Evolutionary conservation across 2,329 filamentous ascomycete species (phyloP), one percentile per base, ranked within the genome.

Genomic region (Ophiocordyceps camponoti-leonardi): DNA sequence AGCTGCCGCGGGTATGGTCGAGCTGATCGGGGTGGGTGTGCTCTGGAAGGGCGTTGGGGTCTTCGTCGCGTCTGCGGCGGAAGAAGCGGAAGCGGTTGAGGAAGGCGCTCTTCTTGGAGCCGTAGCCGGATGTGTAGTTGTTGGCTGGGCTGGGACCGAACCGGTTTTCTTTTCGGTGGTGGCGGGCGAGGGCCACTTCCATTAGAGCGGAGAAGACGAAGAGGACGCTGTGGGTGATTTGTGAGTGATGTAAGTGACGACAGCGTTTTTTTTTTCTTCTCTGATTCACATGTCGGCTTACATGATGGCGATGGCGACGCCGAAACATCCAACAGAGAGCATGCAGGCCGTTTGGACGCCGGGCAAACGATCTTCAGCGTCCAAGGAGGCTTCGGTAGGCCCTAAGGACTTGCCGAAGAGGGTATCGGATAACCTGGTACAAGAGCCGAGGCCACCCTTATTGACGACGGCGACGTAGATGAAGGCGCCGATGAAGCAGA

Each of bases 381-480:
- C 33, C 6, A 37, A 4, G 33, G 14, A 16, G 33, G 63, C 61
- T 31, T 71, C 68, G 33, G 69, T 64, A 23, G 66, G 64, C 1
- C 73, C 67, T 8, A 72, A 62, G 6, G 82, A 84, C 4, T 59
- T 69, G 35, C 87, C 87, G 45, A 90, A 75, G 7, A 77, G 78
- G 16, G 79, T 90, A 43, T 71, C 66, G 48, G 87, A 71, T 16
- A 65, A 65, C 14, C 64, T 69, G 16, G 49, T 58, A 67, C 88
- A 95, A 44, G 65, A 73, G 49, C 71, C 63, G 0, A 77, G 75
- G 35, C 87, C 87, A 46, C 75, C 64, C 35, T 82, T 74, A 48
- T 84, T 88, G 50, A 85, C 71, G 43, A 81, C 68, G 1, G 87
- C 86, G 48, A 95, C 75, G 57, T 87, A 93, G 57, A 93, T 75